phyloP scores from a whole-genome alignment of 2,329 filamentous ascomycete species.

The Aspergillus alliaceus region DNA sequence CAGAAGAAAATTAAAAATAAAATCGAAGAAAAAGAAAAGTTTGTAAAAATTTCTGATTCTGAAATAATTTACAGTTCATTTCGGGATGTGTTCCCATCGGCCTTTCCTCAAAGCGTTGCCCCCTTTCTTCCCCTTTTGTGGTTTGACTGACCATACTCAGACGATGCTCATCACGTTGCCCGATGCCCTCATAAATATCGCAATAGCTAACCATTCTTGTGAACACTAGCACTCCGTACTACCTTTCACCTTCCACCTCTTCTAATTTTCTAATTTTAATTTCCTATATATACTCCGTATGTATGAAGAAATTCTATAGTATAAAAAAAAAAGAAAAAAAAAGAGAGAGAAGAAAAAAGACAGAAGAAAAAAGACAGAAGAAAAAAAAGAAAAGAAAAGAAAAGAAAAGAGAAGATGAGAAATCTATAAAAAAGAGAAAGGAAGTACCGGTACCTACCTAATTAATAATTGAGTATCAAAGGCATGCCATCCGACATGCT shows the following conservation, averaged over 20 bases:
- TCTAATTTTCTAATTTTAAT: neutral
- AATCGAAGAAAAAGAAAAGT: neutral
- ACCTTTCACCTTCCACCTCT: neutral
- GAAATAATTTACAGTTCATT: neutral
- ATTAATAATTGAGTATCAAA: neutral
- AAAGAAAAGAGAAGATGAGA: too few species aligned
- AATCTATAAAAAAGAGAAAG: neutral
- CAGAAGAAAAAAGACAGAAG: too few species aligned
- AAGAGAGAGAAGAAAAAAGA: neutral
- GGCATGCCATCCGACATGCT: neutral
- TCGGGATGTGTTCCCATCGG: neutral
- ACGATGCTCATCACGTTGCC: neutral
- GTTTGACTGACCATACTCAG: neutral
- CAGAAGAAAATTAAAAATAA: neutral
- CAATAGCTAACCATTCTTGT: neutral
- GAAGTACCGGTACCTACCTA: neutral
- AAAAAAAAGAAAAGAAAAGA: neutral
- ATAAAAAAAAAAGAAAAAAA: neutral
- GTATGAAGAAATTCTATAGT: neutral
- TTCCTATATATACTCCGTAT: neutral
- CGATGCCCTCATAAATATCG: neutral
- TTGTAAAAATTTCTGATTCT: neutral
- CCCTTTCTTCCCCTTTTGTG: neutral
- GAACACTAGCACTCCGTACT: neutral
- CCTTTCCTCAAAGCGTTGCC: neutral